Evolutionary conservation across 352 stramenopile genomes (phyloP), one percentile per base, ranked within the genome.

Genomic region (Phytophthora syringae): DNA sequence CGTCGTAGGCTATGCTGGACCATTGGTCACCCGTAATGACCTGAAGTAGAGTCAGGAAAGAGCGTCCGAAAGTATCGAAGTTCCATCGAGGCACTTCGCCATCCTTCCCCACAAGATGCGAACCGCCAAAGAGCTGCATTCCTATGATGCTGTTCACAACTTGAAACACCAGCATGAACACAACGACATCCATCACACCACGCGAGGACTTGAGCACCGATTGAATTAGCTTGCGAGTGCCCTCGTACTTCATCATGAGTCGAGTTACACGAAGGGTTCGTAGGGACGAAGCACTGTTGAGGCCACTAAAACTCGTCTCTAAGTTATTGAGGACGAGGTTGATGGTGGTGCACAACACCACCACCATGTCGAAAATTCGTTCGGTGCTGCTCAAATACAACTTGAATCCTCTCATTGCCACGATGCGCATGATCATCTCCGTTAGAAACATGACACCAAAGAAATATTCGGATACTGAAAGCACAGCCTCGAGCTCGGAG

Each of bases 231-330:
- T 92, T 93, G 18, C 83, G 76, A 7, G 85, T 91, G 37, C 85
- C 85, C 20, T 92, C 83, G 65, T 81, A 93, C 62, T 92, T 92
- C 71, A 92, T 81, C 83, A 92, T 92, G 37, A 93, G 68, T 7
- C 85, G 76, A 12, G 69, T 82, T 2, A 92, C 82, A 66, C 85
- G 83, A 22, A 93, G 69, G 18, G 85, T 93, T 7, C 85, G 80
- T 51, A 93, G 59, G 0, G 83, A 92, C 1, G 85, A 92, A 20
- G 75, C 76, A 42, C 71, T 86, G 64, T 92, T 90, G 9, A 94
- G 73, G 0, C 80, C 80, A 24, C 70, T 89, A 42, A 86, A 90
- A 7, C 70, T 76, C 40, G 73, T 59, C 21, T 79, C 60, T 40
- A 87, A 51, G 22, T 88, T 85, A 58, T 87, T 92, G 20, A 93